These are phyloP conservation scores for Penicillium daleae DNA, from an alignment of 495 filamentous ascomycete species.

Conservation along the genomic window DNA sequence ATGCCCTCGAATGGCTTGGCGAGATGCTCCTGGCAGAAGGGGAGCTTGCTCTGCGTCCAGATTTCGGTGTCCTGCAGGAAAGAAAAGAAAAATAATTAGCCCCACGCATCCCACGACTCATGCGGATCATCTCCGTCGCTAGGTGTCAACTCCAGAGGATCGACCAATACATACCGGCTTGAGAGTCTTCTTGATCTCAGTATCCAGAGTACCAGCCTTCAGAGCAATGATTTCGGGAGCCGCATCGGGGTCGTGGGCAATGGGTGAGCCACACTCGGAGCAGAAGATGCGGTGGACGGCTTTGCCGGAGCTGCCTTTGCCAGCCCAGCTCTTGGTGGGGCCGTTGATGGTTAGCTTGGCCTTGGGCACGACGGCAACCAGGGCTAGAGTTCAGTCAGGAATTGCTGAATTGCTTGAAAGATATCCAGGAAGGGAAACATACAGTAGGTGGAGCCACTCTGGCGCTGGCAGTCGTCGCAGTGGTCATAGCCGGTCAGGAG, in stretches of 20 bases:
- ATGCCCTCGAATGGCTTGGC: conserved; percentile 63
- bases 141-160: not conserved
- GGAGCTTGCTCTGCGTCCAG: conserved; percentile 69
- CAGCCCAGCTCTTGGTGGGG: conserved; percentile 63
- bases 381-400: conserved; percentile 45
- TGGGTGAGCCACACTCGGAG: conserved; percentile 68
- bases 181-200: conserved; percentile 66
- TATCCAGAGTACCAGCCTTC: conserved; percentile 66
- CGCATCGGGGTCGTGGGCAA: conserved; percentile 69
- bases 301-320: conserved; percentile 58
- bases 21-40: conserved; percentile 68
- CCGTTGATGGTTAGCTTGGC: conserved; percentile 62
- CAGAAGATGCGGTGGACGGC: conserved; percentile 70
- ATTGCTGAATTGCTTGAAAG: not conserved
- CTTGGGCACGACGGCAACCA: conserved; percentile 68
- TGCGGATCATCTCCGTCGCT: not conserved
- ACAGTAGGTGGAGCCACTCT: conserved; percentile 72
- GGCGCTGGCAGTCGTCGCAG: conserved; percentile 74
- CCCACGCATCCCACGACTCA: not conserved
- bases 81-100: not conserved
- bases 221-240: conserved; percentile 70
- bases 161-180: conserved; percentile 58
- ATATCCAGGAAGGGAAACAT: conserved; percentile 9
- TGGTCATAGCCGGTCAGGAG: conserved; percentile 66
- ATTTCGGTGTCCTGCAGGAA: conserved; percentile 63